These are phyloP conservation scores for Lactarius trivialis DNA, from an alignment of 768 basidiomycete species.

Conservation along the genomic window DNA sequence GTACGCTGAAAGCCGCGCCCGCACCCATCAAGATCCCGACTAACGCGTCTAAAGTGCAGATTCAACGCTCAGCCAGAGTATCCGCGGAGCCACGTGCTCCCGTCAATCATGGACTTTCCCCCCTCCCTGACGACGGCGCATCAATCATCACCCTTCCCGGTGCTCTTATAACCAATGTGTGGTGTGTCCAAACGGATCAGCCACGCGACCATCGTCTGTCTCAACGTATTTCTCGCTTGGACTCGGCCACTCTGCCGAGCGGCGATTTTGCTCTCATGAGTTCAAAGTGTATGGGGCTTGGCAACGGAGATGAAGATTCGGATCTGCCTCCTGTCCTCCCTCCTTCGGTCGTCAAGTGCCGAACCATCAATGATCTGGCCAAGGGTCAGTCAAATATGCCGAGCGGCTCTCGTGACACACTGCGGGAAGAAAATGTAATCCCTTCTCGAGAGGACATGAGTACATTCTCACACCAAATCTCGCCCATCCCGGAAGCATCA, in stretches of 20 bases:
- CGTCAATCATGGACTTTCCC: constrained; percentile 4
- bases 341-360: not conserved
- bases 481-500: constrained; percentile 1
- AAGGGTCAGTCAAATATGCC: not conserved
- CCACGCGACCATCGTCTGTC: constrained; percentile 9
- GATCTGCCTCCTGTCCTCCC: constrained; percentile 6
- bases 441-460: not conserved
- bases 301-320: not conserved
- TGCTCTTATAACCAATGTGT: constrained; percentile 11
- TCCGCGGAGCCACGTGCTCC: not conserved
- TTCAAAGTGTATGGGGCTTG: not conserved
- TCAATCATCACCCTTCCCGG: constrained; percentile 19
- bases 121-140: constrained; percentile 9
- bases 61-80: constrained; percentile 9
- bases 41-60: constrained; percentile 1
- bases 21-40: constrained; percentile 21
- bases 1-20: constrained; percentile 3
- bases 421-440: no score
- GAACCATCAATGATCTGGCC: not conserved
- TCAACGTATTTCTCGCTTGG: constrained; percentile 16
- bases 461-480: not conserved
- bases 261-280: constrained; percentile 4
- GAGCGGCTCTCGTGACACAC: not conserved
- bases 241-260: constrained; percentile 20
- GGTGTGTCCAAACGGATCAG: constrained; percentile 5